A percentile compares a stretch with the other conserved stretches of the same genome.
phyloP scores from a whole-genome alignment of 192 early-diverging fungal species.

The Entomortierella chlamydospora region DNA sequence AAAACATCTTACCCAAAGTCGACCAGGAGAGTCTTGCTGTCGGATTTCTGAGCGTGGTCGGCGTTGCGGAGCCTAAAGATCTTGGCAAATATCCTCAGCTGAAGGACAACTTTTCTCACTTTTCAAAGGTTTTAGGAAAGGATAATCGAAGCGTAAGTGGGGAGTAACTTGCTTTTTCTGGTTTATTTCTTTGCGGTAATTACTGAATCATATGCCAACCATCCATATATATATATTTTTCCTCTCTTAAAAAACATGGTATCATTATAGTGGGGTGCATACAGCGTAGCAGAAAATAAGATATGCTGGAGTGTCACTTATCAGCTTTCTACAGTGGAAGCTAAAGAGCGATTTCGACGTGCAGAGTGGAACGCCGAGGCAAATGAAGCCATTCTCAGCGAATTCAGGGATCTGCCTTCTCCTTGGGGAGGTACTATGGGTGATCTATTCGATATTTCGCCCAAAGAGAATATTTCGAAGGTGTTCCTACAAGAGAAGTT shows the following conservation, averaged over 20 bases:
- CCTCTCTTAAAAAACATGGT: too few species aligned
- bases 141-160: background rate
- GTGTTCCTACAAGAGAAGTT: constrained; percentile 27
- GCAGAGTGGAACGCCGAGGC: background rate
- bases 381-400: constrained; percentile 1
- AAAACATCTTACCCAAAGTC: background rate
- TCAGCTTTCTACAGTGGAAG: constrained; percentile 1
- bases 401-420: background rate
- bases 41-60: constrained; percentile 13
- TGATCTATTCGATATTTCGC: constrained; percentile 12
- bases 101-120: constrained; percentile 6
- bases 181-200: too few species aligned
- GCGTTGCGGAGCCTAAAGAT: constrained; percentile 7
- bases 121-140: background rate
- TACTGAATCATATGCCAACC: too few species aligned
- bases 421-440: constrained; percentile 21
- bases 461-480: constrained; percentile 23
- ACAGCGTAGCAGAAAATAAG: background rate
- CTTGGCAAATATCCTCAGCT: constrained; percentile 20
- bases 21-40: constrained; percentile 12
- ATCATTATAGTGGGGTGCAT: too few species aligned
- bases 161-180: too few species aligned
- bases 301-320: constrained; percentile 13
- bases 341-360: constrained; percentile 4
- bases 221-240: too few species aligned